A percentile compares a stretch with the other conserved stretches of the same genome.
These are phyloP conservation scores for Coemansia sp. DNA, from an alignment of 192 early-diverging fungal species.

Conservation along the genomic window DNA sequence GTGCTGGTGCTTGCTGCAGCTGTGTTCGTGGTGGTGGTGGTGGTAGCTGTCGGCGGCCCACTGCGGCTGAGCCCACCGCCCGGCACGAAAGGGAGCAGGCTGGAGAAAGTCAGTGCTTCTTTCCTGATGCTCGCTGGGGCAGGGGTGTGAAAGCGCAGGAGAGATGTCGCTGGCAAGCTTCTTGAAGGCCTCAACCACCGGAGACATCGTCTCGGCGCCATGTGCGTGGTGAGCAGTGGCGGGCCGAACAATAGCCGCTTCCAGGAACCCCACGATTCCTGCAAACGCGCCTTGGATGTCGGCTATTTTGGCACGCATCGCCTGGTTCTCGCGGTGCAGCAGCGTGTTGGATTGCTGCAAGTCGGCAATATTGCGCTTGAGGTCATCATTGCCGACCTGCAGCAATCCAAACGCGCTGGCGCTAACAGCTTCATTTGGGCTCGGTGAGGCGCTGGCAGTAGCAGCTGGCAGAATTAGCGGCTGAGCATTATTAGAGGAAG, in stretches of 20 bases:
- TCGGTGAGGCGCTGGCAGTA: neutral
- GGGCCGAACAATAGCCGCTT: slow-evolving; percentile 40
- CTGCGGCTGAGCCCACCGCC: slow-evolving; percentile 1
- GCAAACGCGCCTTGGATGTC: slow-evolving; percentile 38
- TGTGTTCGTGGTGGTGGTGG: neutral
- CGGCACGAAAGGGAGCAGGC: slow-evolving; percentile 22
- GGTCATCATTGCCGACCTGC: too few relatives aligned
- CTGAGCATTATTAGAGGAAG: neutral
- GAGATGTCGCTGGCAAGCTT: slow-evolving; percentile 32
- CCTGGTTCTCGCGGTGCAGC: slow-evolving; percentile 44
- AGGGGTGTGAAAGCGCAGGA: slow-evolving; percentile 8
- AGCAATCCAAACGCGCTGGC: neutral
- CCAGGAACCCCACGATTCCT: slow-evolving; percentile 44
- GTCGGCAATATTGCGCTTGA: slow-evolving; percentile 26
- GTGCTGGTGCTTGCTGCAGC: neutral
- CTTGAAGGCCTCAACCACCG: slow-evolving; percentile 28
- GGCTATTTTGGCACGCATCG: slow-evolving; percentile 32
- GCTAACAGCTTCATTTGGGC: neutral
- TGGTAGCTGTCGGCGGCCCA: neutral
- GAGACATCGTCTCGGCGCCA: neutral
- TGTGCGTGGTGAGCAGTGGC: neutral
- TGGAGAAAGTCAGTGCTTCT: neutral
- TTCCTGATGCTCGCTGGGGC: neutral
- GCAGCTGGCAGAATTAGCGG: neutral
- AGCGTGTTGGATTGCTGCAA: slow-evolving; percentile 35